Base-by-base conservation (phyloP, 1,139 yeast species). In the Kodamaea sp. region DNA sequence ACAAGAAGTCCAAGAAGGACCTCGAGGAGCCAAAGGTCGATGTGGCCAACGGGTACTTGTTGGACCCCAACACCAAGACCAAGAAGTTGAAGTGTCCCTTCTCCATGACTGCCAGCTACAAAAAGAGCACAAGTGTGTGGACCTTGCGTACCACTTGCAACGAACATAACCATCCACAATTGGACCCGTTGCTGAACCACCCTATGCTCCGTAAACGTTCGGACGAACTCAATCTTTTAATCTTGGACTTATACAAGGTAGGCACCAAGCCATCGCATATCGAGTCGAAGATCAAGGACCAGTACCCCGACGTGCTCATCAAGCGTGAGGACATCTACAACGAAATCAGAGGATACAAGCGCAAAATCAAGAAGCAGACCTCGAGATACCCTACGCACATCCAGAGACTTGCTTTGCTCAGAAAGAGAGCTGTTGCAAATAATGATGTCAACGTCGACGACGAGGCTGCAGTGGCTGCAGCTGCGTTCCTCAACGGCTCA, bases 241-340 rank as follows among this genome's bases (percentile, higher is more conserved):
- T 76, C 42, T 65, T 73, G 47, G 79, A 73, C 45, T 61, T 76
- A 43, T 75, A 76, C 51, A 71, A 71, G 43, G 66, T 71, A 25
- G 82, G 81, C 26, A 76, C 79, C 31, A 76, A 76, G 51, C 82
- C 82, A n/a, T 65, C 73, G 12, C 75, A 69, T 44, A 76, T 76
- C 44, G 80, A 76, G 50, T 63, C 70, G 25, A 76, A 74, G 46
- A 70, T 76, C 40, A 69, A 66, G 44, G 75, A 73, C 36, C 73
- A 73, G 43, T 76, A 67, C 51, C 80, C 78, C 21, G 80, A 74
- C 42, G 73, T 76, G 28, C 62, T 74, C 34, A 75, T 76, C 44
- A 76, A 76, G 51, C 61, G 80, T 38, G 80, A 76, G 50, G 81
- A 76, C 51, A 76, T 76, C 37, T 76, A 75, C 51, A 76, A 76